Percentiles rank a stretch among this genome's conserved stretches.
Conservation (phyloP, 2,329 filamentous ascomycete species). For the Nothophoma quercina region DNA sequence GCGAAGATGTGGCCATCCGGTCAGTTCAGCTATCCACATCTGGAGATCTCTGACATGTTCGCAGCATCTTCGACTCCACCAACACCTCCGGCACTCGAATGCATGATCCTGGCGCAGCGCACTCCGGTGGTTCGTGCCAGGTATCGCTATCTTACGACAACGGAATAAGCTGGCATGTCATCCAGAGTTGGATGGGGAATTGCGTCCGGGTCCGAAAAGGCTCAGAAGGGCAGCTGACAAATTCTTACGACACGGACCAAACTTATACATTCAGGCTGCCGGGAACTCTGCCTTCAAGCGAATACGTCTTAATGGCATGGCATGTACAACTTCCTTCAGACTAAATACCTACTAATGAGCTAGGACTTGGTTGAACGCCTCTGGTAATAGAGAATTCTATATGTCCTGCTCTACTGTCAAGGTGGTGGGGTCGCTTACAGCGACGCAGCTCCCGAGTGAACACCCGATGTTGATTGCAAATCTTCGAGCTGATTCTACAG, state of each 20-base stretch:
- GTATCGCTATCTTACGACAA: conserved; percentile 52
- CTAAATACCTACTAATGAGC: neutral
- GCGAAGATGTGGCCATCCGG: neutral
- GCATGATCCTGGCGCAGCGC: conserved; percentile 19
- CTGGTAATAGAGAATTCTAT: conserved; percentile 55
- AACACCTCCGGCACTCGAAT: conserved; percentile 12
- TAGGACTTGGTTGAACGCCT: conserved; percentile 35
- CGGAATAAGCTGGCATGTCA: conserved; percentile 51
- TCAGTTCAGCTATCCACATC: conserved; percentile 9
- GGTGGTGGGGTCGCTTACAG: neutral
- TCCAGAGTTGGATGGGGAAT: conserved; percentile 53
- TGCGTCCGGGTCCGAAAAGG: conserved; percentile 46
- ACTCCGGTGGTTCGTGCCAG: conserved; percentile 55
- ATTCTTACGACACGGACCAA: conserved; percentile 43
- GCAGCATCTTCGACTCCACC: conserved; percentile 13
- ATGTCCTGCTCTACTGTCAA: conserved; percentile 54
- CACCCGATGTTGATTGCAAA: conserved; percentile 14
- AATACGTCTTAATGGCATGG: conserved; percentile 52
- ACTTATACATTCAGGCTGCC: conserved; percentile 53
- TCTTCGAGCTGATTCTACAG: conserved; percentile 3
- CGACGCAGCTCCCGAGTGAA: neutral
- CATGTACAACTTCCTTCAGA: neutral
- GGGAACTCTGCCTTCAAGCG: conserved; percentile 45
- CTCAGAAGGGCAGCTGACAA: conserved; percentile 14
- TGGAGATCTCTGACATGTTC: neutral